These are phyloP conservation scores for Colletotrichum plurivorum DNA, from an alignment of 2,329 filamentous ascomycete genomes.

Conservation along the genomic window DNA sequence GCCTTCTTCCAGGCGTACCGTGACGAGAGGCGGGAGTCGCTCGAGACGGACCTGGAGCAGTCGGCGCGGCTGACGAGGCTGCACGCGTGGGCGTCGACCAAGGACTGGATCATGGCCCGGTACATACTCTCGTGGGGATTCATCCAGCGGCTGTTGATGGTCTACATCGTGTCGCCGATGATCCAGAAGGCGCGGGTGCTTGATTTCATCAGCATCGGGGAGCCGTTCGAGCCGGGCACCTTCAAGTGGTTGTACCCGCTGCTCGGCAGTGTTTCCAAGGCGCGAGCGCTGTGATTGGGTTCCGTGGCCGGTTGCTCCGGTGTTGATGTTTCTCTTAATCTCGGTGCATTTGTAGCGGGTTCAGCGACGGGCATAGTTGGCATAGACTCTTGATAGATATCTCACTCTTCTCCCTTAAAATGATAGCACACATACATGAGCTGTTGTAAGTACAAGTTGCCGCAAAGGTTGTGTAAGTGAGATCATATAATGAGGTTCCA, in stretches of 20 bases:
- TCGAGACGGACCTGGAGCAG: conserved; percentile 38
- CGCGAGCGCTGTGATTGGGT: not conserved
- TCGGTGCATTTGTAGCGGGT: not conserved
- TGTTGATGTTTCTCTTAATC: not conserved
- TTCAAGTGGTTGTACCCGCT: conserved; percentile 30
- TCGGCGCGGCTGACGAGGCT: conserved; percentile 43
- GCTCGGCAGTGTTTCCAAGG: conserved; percentile 4
- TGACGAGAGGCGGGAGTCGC: conserved; percentile 31
- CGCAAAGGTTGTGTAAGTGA: too few species aligned
- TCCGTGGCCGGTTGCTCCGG: not conserved
- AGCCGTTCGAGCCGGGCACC: conserved; percentile 39
- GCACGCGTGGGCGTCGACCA: conserved; percentile 46
- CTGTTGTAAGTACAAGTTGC: too few species aligned
- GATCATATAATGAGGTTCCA: too few species aligned
- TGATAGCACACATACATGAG: too few species aligned
- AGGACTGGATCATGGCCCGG: conserved; percentile 44
- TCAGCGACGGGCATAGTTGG: not conserved
- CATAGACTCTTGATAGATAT: too few species aligned
- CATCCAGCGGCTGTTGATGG: conserved; percentile 25
- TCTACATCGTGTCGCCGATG: conserved; percentile 31
- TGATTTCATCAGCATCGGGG: conserved; percentile 41
- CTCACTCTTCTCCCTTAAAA: too few species aligned
- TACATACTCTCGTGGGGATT: conserved; percentile 40
- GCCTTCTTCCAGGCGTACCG: conserved; percentile 43
- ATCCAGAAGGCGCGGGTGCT: conserved; percentile 41